Evolutionary conservation across 2,329 filamentous ascomycete genomes (phyloP), one percentile per base, ranked within the genome.

Genomic region (Pseudocercospora fuligena): DNA sequence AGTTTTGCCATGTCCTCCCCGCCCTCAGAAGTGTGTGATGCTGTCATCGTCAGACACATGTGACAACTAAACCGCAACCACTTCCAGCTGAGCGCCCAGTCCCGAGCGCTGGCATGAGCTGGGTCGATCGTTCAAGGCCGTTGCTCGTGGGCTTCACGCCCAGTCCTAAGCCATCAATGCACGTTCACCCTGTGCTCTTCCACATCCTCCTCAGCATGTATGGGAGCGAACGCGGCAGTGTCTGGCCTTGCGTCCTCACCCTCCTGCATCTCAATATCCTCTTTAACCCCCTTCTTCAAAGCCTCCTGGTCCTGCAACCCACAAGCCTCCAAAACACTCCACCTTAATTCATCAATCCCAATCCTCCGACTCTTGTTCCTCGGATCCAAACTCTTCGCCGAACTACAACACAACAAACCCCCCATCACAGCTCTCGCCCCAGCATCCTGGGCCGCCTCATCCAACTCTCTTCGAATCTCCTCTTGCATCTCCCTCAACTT

Each of bases 321-420:
- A 64, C 85, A 86, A 47, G 89, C 89, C 69, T 84, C 83, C 67
- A 92, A 74, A 61, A 91, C 85, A 2, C 89, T 87, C 85, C 87
- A 90, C 61, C 89, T 79, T 9, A 92, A 76, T 65, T 87, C 84
- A 76, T 87, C 85, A 51, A 92, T 81, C 0, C 90, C 90, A 60
- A 90, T 72, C 65, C 81, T 83, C 64, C 88, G 87, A 54, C 88
- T 70, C 64, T 80, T 82, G 61, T 80, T 80, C 31, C 81, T 82
- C 27, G 78, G 78, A 2, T 80, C 78, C 57, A 85, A 67, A 27
- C 79, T 76, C 60, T 82, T 84, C 73, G 86, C 82, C 1, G 84
- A 79, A 72, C 86, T 88, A 70, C 85, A 87, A 9, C 85, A 85
- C 40, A 91, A 76, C 14, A 91, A 82, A 75, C 91, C 89, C 8